phyloP scores from a whole-genome alignment of 441 rosid genomes.

The Bruguiera hainesii region DNA sequence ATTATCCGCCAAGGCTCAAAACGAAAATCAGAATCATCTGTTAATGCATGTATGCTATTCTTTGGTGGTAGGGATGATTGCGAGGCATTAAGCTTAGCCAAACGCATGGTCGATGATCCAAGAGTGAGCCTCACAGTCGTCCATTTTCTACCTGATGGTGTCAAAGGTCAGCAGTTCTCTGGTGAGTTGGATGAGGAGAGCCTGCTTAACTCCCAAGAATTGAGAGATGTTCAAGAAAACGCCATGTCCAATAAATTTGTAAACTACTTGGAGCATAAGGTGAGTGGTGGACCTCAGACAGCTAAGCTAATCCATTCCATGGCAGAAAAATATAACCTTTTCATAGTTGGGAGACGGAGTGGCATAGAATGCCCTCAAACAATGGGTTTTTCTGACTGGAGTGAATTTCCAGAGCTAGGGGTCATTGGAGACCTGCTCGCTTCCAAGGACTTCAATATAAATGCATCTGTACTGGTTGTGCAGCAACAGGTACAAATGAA shows the following conservation, averaged over 20 bases:
- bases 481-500: slow-evolving; percentile 14
- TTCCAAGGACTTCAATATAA: slow-evolving; percentile 33
- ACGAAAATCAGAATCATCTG: neutral
- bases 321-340: slow-evolving; percentile 33
- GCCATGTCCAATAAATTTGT: slow-evolving; percentile 13
- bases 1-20: neutral
- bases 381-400: slow-evolving; percentile 41
- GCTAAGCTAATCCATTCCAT: slow-evolving; percentile 28
- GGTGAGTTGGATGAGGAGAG: slow-evolving; percentile 22
- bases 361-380: slow-evolving; percentile 32
- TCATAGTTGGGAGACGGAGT: slow-evolving; percentile 35
- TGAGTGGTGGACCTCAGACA: slow-evolving; percentile 32
- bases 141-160: slow-evolving; percentile 17
- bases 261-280: slow-evolving; percentile 25
- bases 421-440: slow-evolving; percentile 44
- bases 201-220: slow-evolving; percentile 27
- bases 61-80: slow-evolving; percentile 44
- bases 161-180: neutral
- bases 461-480: slow-evolving; percentile 28
- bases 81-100: slow-evolving; percentile 40
- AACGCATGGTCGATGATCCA: slow-evolving; percentile 35
- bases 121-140: slow-evolving; percentile 31
- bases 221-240: slow-evolving; percentile 25
- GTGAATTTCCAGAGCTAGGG: slow-evolving; percentile 48
- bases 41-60: slow-evolving; percentile 26